Conservation (phyloP, 139 green algal species). For the Monoraphidium neglectum region DNA sequence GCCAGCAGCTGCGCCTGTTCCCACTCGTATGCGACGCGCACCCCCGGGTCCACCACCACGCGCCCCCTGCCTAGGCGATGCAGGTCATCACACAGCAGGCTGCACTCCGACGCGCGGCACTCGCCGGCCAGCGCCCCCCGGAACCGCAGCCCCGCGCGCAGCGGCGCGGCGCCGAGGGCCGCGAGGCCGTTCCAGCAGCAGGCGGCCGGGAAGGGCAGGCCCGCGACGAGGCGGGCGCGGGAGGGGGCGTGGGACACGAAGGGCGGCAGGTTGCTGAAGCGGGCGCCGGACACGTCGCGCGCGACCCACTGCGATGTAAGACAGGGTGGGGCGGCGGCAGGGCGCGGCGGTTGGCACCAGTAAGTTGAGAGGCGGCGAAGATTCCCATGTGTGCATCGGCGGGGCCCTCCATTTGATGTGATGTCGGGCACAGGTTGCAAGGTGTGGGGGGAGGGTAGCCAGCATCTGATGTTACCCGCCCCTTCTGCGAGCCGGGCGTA, state of each 20-base stretch:
- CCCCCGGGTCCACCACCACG: constrained; percentile 63
- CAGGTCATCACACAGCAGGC: constrained; percentile 62
- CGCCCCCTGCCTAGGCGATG: constrained; percentile 29
- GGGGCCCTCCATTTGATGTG: neutral
- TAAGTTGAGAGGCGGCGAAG: no score
- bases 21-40: constrained; percentile 46
- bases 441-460: neutral
- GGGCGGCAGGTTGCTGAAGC: constrained; percentile 34
- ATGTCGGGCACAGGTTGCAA: neutral
- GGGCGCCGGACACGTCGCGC: constrained; percentile 40
- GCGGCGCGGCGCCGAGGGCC: constrained; percentile 45
- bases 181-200: constrained; percentile 75
- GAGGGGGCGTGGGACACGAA: constrained; percentile 26
- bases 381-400: no score
- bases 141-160: constrained; percentile 33
- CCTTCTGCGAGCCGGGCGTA: neutral
- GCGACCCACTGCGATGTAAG: constrained; percentile 58
- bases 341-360: neutral
- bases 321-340: neutral
- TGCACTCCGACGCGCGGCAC: constrained; percentile 60
- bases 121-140: constrained; percentile 33
- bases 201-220: constrained; percentile 48
- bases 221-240: constrained; percentile 25
- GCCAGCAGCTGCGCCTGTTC: constrained; percentile 2
- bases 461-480: neutral